Base-by-base conservation (phyloP, 1,284 basidiomycete species). In the Papiliotrema laurentii region DNA sequence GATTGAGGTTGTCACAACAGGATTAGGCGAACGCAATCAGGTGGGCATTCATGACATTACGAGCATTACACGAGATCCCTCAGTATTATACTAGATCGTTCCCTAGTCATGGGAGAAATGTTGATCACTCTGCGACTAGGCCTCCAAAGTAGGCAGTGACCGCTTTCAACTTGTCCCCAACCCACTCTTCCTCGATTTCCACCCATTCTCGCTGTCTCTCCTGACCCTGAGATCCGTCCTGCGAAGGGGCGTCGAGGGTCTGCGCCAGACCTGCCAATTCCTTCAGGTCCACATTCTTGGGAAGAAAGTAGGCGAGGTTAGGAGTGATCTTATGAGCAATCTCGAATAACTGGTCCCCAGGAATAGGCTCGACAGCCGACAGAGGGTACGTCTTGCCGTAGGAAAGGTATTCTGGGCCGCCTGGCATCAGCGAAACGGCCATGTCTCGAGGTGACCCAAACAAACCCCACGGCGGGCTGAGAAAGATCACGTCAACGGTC, bases 401-500 rank as follows among this genome's bases (percentile, higher is more conserved):
- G 1, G 50, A 54, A 18, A 69, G 61, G 33, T 74, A 74, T 31
- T 70, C 62, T 14, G 61, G 58, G n/a, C 67, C 67, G 31, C 66
- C 66, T 68, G 46, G 4, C 30, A 28, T 26, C 51, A 56, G 40
- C 3, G 27, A 34, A n/a, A 31, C 28, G 39, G 27, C 19, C 18
- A 24, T 22, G 25, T 34, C 21, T 25, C 19, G 9, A 27, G 14
- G 21, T 16, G 13, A 19, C 22, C 19, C 28, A 1, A 10, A 86
- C 22, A 88, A 87, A 58, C 91, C 92, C 90, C 90, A 96, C 0
- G 91, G 92, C 1, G 92, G 92, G 54, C 87, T 91, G 33, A 94
- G 80, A 68, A 97, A 97, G 13, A 94, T 82, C 9, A 87, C 85
- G 63, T 94, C 89, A 49, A 93, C 84, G 49, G 78, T 80, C 26